Conservation (phyloP, 768 basidiomycete genomes). For the Amanita fuliginea region DNA sequence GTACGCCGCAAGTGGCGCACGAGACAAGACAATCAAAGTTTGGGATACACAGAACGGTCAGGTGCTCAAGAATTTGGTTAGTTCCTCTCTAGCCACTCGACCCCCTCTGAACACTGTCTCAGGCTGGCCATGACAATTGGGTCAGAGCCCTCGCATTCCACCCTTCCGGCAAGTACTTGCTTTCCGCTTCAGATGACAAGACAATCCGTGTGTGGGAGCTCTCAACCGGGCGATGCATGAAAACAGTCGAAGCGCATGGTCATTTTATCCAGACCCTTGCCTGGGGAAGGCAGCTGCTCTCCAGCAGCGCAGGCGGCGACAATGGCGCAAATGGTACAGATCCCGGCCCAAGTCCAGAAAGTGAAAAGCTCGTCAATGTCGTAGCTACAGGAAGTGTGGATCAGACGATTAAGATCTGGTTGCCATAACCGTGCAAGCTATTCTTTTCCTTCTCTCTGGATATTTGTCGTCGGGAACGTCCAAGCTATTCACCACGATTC, state of each 20-base stretch:
- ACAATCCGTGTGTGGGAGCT: conserved; percentile 88
- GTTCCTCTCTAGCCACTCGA: conserved; percentile 12
- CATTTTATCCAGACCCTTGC: conserved; percentile 76
- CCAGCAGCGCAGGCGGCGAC: conserved; percentile 27
- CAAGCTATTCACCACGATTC: not conserved
- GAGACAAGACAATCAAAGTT: conserved; percentile 87
- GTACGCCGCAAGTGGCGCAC: conserved; percentile 72
- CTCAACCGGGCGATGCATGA: conserved; percentile 72
- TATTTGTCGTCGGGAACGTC: not conserved
- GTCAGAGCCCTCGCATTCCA: conserved; percentile 82
- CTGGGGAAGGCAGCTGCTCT: conserved; percentile 58
- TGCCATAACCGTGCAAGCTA: conserved; percentile 30
- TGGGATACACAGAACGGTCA: conserved; percentile 86
- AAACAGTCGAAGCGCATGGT: conserved; percentile 79
- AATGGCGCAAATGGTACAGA: conserved; percentile 18
- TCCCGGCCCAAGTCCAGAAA: conserved; percentile 19
- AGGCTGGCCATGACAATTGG: conserved; percentile 87
- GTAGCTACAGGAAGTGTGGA: conserved; percentile 62
- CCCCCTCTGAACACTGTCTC: conserved; percentile 7
- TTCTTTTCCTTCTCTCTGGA: not conserved
- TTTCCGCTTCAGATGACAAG: conserved; percentile 91
- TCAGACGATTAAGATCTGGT: conserved; percentile 56
- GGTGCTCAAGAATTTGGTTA: conserved; percentile 63
- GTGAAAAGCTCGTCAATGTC: conserved; percentile 57
- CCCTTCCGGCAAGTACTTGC: conserved; percentile 78